Evolutionary conservation across 2,329 filamentous ascomycete genomes (phyloP).

Genomic region (Didymella exigua): DNA sequence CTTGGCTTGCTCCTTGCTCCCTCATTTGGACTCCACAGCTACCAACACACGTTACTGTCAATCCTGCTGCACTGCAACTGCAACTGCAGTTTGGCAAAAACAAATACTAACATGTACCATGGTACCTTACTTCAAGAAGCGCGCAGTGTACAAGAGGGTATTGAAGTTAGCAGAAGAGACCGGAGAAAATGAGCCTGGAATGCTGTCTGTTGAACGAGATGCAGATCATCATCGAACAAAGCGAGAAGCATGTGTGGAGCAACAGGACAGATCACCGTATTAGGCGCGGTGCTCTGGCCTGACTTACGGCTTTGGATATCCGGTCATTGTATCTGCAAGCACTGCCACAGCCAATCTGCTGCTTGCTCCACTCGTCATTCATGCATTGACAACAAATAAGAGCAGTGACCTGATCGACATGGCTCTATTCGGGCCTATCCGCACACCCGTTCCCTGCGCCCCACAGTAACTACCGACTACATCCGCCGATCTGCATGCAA

Average conservation of each 20-base stretch:
- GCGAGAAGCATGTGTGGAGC: conserved; percentile 45
- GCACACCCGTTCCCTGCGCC: neutral
- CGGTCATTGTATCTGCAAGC: neutral
- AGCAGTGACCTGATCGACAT: neutral
- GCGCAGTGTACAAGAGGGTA: conserved; percentile 15
- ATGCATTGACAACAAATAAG: neutral
- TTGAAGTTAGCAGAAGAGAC: conserved; percentile 16
- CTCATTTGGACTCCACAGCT: neutral
- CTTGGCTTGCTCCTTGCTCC: neutral
- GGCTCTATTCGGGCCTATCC: conserved; percentile 1
- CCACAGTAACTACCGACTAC: conserved; percentile 4
- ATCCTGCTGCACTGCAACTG: neutral
- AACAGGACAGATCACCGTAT: neutral
- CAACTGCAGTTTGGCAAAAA: conserved; percentile 17
- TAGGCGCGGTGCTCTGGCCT: neutral
- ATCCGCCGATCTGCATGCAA: conserved; percentile 4
- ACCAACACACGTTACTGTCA: neutral
- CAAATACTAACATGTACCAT: conserved; percentile 19
- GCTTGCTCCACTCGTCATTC: neutral
- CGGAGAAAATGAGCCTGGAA: conserved; percentile 28
- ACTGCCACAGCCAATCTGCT: neutral
- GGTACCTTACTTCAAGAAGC: conserved; percentile 18
- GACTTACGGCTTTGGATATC: neutral
- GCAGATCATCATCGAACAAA: conserved; percentile 45
- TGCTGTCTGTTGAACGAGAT: conserved; percentile 49